A percentile compares a stretch with the other conserved stretches of the same genome.
Evolutionary conservation across 2,329 filamentous ascomycete species (phyloP).

Genomic region (Botrytis galanthina): DNA sequence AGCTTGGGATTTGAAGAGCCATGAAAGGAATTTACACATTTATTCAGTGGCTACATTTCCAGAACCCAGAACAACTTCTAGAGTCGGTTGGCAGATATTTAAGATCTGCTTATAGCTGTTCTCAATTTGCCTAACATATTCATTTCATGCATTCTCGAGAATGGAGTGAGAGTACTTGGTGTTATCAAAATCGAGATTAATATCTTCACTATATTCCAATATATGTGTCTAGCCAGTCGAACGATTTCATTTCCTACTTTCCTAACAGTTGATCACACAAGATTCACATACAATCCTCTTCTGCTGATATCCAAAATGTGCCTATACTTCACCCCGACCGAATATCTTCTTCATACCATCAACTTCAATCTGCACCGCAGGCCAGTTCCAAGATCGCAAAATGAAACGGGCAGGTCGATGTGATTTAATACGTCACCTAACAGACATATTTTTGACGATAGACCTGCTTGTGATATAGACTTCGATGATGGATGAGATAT

Average conservation of each 20-base stretch:
- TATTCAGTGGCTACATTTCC: not conserved
- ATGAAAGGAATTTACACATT: not conserved
- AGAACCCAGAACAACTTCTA: not conserved
- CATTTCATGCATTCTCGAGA: not conserved
- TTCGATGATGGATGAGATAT: not conserved
- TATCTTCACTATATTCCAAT: not conserved
- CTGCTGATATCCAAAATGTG: not conserved
- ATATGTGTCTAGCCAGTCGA: too few relatives aligned
- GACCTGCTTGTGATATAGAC: not conserved
- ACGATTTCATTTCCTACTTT: not conserved
- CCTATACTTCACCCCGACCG: not conserved
- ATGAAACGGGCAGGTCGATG: not conserved
- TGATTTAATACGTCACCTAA: too few relatives aligned
- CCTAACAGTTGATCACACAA: not conserved
- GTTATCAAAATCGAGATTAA: not conserved
- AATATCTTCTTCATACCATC: not conserved
- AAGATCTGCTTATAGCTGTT: not conserved
- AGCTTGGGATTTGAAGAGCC: not conserved
- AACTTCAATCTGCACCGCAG: not conserved
- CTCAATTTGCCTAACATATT: not conserved
- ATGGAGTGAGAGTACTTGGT: not conserved
- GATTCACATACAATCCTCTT: accelerated
- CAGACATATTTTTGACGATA: not conserved
- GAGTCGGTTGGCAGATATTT: not conserved
- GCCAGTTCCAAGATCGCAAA: not conserved